Evolutionary conservation across 1,139 yeast species (phyloP).

Genomic region (Nakaseomyces bracarensis): DNA sequence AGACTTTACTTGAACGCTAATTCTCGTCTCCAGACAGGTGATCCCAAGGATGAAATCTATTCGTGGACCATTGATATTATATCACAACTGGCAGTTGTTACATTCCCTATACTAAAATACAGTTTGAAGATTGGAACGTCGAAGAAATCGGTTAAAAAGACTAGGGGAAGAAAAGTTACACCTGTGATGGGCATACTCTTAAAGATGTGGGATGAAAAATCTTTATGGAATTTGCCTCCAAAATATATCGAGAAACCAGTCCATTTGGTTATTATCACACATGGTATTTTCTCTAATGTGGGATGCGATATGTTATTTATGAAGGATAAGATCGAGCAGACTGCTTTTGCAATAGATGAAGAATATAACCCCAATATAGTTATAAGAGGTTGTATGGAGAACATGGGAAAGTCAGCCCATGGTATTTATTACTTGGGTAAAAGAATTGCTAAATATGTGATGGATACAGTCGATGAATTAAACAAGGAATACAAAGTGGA

Average conservation of each 20-base stretch:
- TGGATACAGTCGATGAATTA: conserved; percentile 38
- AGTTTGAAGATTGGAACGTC: conserved; percentile 27
- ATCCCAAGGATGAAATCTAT: conserved; percentile 27
- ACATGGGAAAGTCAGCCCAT: conserved; percentile 53
- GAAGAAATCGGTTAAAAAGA: conserved; percentile 14
- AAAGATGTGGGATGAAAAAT: conserved; percentile 40
- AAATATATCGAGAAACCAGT: conserved; percentile 38
- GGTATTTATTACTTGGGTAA: conserved; percentile 56
- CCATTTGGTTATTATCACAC: conserved; percentile 54
- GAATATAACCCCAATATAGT: conserved; percentile 37
- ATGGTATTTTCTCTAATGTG: conserved; percentile 59
- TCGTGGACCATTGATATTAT: conserved; percentile 51
- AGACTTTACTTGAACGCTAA: conserved; percentile 40
- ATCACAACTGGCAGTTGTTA: conserved; percentile 44
- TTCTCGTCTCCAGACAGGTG: conserved; percentile 28
- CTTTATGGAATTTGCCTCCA: conserved; percentile 46
- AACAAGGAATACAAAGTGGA: conserved; percentile 35
- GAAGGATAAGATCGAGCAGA: conserved; percentile 47
- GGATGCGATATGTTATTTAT: conserved; percentile 56
- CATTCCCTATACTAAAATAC: conserved; percentile 33
- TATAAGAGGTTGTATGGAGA: conserved; percentile 52
- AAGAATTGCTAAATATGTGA: conserved; percentile 48
- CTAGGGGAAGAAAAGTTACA: conserved; percentile 9
- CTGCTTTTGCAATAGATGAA: conserved; percentile 18
- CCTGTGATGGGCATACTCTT: conserved; percentile 29